These are phyloP conservation scores for Grosmannia penicillata DNA, from an alignment of 2,329 filamentous ascomycete species.

Conservation along the genomic window DNA sequence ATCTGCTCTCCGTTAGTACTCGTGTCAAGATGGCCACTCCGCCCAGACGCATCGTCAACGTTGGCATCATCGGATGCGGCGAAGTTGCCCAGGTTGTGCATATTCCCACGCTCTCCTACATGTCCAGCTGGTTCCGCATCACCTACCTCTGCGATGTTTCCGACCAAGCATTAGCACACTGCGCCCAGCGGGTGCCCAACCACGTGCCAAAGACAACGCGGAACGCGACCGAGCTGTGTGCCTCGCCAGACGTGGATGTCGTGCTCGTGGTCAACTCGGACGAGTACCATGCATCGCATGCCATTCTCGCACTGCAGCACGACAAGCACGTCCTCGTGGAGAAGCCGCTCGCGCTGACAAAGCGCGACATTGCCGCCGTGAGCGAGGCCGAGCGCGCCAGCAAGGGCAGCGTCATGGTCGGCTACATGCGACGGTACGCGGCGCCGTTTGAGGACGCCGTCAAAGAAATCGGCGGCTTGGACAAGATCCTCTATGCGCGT, in stretches of 20 bases:
- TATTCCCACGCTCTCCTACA: slow-evolving; percentile 27
- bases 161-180: slow-evolving; percentile 13
- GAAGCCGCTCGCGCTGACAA: slow-evolving; percentile 38
- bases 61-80: slow-evolving; percentile 31
- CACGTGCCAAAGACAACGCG: slow-evolving; percentile 17
- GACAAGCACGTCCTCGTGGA: slow-evolving; percentile 45
- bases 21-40: not conserved
- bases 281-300: slow-evolving; percentile 38
- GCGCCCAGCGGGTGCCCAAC: slow-evolving; percentile 11
- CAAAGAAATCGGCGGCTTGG: slow-evolving; percentile 34
- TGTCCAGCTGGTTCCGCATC: slow-evolving; percentile 28
- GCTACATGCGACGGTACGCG: slow-evolving; percentile 47
- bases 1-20: not conserved
- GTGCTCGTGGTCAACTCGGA: slow-evolving; percentile 38
- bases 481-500: slow-evolving; percentile 39
- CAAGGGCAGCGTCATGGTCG: slow-evolving; percentile 36
- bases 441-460: slow-evolving; percentile 36
- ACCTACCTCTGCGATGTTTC: slow-evolving; percentile 39
- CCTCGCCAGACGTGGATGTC: slow-evolving; percentile 29
- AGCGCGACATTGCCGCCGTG: slow-evolving; percentile 29
- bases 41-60: slow-evolving; percentile 10
- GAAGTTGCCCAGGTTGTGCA: slow-evolving; percentile 32
- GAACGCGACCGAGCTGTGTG: slow-evolving; percentile 25
- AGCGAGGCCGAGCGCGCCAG: slow-evolving; percentile 30
- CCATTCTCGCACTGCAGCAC: slow-evolving; percentile 32